These are phyloP conservation scores for Paramecium pentaurelia DNA, from an alignment of 73 alveolate genomes.

Conservation along the genomic window DNA sequence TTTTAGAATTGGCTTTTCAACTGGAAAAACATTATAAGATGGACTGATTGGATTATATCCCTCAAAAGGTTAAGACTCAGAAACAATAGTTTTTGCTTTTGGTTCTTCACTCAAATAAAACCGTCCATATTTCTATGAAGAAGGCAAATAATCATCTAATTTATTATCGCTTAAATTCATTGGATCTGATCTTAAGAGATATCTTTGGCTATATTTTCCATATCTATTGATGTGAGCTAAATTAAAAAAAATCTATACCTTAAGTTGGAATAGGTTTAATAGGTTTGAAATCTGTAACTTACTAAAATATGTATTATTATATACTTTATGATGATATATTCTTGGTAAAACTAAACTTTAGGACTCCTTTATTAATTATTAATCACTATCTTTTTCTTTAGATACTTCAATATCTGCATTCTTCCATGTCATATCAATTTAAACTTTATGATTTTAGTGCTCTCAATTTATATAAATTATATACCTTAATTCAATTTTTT, in stretches of 20 bases:
- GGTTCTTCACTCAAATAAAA: constrained; percentile 48
- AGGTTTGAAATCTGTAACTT: neutral
- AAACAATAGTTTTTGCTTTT: neutral
- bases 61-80: constrained; percentile 12
- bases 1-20: constrained; percentile 10
- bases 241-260: neutral
- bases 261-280: neutral
- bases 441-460: constrained; percentile 11
- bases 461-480: neutral
- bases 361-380: neutral
- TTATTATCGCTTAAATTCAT: neutral
- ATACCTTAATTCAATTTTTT: constrained; percentile 20
- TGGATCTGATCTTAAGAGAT: neutral
- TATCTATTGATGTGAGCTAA: neutral
- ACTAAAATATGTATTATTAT: neutral
- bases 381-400: neutral
- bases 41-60: neutral
- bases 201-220: constrained; percentile 36
- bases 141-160: neutral
- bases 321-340: neutral
- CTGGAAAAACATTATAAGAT: neutral
- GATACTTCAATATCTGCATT: neutral
- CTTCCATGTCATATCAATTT: neutral
- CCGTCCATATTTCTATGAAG: constrained; percentile 33
- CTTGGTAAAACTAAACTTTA: neutral